Evolutionary conservation across 1,139 yeast species (phyloP).

Genomic region (Debaryomycetaceae sp.): DNA sequence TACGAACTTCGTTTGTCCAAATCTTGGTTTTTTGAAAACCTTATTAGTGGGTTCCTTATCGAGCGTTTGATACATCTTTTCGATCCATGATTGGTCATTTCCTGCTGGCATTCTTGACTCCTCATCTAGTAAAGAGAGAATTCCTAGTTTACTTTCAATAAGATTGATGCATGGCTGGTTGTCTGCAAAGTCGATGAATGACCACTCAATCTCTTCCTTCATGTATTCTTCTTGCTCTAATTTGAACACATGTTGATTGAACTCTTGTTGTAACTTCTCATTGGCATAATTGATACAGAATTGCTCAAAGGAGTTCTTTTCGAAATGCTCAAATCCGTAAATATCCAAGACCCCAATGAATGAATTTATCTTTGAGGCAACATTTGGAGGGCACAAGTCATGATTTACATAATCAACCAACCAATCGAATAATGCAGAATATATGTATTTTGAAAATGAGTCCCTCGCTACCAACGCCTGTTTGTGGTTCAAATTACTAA

Average conservation of each 20-base stretch:
- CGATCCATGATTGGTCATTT: constrained; percentile 88
- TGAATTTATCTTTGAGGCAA: constrained; percentile 54
- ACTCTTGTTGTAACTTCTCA: constrained; percentile 95
- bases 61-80: constrained; percentile 82
- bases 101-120: constrained; percentile 96
- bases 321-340: constrained; percentile 96
- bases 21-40: constrained; percentile 90
- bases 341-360: constrained; percentile 97
- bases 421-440: constrained; percentile 95
- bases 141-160: constrained; percentile 87
- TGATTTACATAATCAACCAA: constrained; percentile 77
- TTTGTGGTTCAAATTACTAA: constrained; percentile 74
- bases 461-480: constrained; percentile 93
- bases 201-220: constrained; percentile 93
- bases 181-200: constrained; percentile 92
- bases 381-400: constrained; percentile 76
- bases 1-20: constrained; percentile 87
- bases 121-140: constrained; percentile 85
- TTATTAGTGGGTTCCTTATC: constrained; percentile 74
- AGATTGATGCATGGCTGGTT: constrained; percentile 96
- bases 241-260: constrained; percentile 95
- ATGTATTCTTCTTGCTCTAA: constrained; percentile 95
- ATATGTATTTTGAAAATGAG: constrained; percentile 91
- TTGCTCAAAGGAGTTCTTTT: constrained; percentile 91
- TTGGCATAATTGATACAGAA: constrained; percentile 97